These are phyloP conservation scores for Paramarasmius palmivorus DNA, from an alignment of 1,284 basidiomycete species.

Conservation along the genomic window DNA sequence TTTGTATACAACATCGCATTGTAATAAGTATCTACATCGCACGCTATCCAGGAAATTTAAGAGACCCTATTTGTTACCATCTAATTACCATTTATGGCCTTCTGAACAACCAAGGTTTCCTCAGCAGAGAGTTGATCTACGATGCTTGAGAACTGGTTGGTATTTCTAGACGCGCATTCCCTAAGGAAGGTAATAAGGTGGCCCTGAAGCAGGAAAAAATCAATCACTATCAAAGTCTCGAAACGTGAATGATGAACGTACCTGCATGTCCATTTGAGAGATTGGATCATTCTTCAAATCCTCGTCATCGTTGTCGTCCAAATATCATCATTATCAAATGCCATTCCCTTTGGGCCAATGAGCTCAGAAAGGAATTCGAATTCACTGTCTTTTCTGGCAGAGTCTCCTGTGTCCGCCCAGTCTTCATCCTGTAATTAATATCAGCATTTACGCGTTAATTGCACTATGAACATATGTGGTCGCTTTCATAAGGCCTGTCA, in stretches of 20 bases:
- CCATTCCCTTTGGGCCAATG: constrained; percentile 64
- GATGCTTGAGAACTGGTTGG: constrained; percentile 63
- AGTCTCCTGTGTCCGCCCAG: constrained; percentile 75
- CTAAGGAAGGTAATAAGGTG: constrained; percentile 71
- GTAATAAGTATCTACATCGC: too few species aligned
- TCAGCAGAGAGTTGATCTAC: constrained; percentile 67
- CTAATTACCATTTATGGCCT: constrained; percentile 16
- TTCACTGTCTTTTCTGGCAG: constrained; percentile 56
- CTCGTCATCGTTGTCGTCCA: constrained; percentile 76
- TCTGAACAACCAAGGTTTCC: constrained; percentile 68
- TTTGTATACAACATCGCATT: too few species aligned
- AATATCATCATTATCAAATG: constrained; percentile 73
- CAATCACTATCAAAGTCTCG: not conserved
- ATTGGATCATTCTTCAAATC: constrained; percentile 87
- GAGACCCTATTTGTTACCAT: not conserved
- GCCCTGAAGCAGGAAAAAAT: constrained; percentile 40
- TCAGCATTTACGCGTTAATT: constrained; percentile 6
- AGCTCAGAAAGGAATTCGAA: constrained; percentile 69
- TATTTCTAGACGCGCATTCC: constrained; percentile 68
- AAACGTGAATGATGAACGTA: constrained; percentile 34
- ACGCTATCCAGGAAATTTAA: too few species aligned
- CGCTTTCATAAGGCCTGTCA: constrained; percentile 17
- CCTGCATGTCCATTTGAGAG: constrained; percentile 87
- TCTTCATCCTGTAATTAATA: constrained; percentile 67
- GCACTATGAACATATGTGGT: not conserved